phyloP scores from a whole-genome alignment of 2,329 filamentous ascomycete species.

The Tolypocladium nubicola region DNA sequence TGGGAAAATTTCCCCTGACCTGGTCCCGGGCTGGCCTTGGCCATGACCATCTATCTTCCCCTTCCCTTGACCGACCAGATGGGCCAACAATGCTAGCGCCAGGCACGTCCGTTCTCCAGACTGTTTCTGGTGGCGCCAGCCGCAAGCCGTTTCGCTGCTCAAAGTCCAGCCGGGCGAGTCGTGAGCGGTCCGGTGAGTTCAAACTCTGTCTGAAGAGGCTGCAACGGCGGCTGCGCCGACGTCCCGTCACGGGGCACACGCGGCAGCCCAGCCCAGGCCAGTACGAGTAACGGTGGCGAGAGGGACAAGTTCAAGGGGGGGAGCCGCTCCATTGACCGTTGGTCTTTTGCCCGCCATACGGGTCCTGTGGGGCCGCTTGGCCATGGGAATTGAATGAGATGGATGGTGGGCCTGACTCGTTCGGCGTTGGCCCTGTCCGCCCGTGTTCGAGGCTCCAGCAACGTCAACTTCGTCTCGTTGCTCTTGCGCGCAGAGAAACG shows the following conservation, averaged over 20 bases:
- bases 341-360: neutral
- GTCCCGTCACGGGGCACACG: neutral
- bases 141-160: neutral
- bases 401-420: conserved; percentile 1
- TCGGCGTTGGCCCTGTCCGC: neutral
- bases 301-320: neutral
- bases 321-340: neutral
- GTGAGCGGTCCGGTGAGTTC: neutral
- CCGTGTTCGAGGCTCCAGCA: neutral
- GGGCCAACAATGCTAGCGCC: conserved; percentile 1
- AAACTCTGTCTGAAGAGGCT: neutral
- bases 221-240: neutral
- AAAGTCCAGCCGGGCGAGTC: neutral
- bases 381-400: neutral
- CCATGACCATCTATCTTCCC: neutral
- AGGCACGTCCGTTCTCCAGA: conserved; percentile 1
- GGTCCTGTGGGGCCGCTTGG: neutral
- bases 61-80: neutral
- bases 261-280: neutral
- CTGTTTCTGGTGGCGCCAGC: neutral
- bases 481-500: neutral
- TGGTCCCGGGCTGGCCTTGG: neutral
- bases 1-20: conserved; percentile 9
- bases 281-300: neutral
- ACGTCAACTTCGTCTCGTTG: neutral